Evolutionary conservation across 2,329 filamentous ascomycete species (phyloP), one percentile per base, ranked within the genome.

Genomic region (Pseudopyrenochaeta lycopersici): DNA sequence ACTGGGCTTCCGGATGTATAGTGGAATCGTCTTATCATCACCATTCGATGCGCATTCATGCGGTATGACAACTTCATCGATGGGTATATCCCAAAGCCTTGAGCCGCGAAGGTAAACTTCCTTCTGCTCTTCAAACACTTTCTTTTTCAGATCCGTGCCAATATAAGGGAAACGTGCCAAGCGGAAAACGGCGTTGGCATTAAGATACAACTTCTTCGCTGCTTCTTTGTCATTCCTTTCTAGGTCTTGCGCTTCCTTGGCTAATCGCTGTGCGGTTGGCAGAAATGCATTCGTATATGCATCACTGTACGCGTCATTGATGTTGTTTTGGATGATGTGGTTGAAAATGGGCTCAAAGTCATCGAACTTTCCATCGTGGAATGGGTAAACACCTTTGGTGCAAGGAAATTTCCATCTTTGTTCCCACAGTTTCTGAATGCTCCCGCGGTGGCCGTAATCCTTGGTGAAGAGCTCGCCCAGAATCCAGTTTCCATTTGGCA

Each of bases 181-280:
- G 43, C 90, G 82, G 70, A 88, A 88, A 7, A 92, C 80, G n/a
- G 87, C 85, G 18, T 88, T 89, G 4, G 88, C 88, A 18, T 89
- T 85, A n/a, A 90, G 80, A 69, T 88, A 90, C 2, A 88, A 74
- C 11, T 81, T 81, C 2, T 83, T 84, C 0, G 88, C 87, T 21
- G 78, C 76, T 17, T 79, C 76, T 15, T 70, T 73, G 51, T 87
- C 77, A 1, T 38, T 43, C n/a, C 21, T 42, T 15, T 59, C 60
- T 17, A 47, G 36, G 0, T 57, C 50, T 39, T 54, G 23, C 17
- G 83, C 89, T 46, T 80, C 70, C 1, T 72, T 64, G 3, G 83
- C 81, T 14, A 92, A 81, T 1, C 78, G 72, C 58, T 84, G 80
- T 4, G 88, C 89, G 2, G 81, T 81, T 5, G 85, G 82, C 45